Evolutionary conservation across 129 eudicot species (phyloP).

Genomic region (Oenanthe sinensis): DNA sequence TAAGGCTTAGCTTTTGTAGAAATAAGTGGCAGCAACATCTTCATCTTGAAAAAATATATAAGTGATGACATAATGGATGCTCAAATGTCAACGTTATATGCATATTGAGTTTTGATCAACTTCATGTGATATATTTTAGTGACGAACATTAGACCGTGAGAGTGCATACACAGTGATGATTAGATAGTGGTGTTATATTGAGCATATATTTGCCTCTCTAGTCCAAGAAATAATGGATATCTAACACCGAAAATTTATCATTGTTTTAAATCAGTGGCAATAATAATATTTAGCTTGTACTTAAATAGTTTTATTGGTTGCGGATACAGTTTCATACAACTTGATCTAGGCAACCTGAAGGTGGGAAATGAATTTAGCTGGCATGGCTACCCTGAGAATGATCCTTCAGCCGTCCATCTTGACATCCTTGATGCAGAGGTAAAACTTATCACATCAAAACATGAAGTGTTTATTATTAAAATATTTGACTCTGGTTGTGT

Average conservation of each 20-base stretch:
- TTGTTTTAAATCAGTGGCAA: not conserved
- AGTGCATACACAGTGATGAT: not conserved
- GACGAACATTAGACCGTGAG: not conserved
- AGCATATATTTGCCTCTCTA: not conserved
- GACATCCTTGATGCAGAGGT: constrained; percentile 97
- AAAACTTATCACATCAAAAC: not conserved
- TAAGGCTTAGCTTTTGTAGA: not conserved
- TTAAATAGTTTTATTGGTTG: not conserved
- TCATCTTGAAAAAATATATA: not conserved
- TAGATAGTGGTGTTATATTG: not conserved
- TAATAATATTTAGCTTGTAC: not conserved
- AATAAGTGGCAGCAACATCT: not conserved
- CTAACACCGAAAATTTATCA: not conserved
- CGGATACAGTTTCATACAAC: constrained; percentile 82
- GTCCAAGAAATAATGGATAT: not conserved
- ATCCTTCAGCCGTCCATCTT: constrained; percentile 95
- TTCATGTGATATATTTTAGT: not conserved
- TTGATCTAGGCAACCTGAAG: constrained; percentile 80
- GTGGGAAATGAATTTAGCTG: constrained; percentile 70
- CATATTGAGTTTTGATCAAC: not conserved
- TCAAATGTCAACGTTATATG: not conserved
- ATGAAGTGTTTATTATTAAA: not conserved
- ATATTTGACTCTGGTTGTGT: constrained; percentile 12
- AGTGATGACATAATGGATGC: not conserved
- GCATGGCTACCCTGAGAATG: constrained; percentile 76